Evolutionary conservation across 495 filamentous ascomycete species (phyloP), one percentile per base, ranked within the genome.

Genomic region (Articulospora tetracladia): DNA sequence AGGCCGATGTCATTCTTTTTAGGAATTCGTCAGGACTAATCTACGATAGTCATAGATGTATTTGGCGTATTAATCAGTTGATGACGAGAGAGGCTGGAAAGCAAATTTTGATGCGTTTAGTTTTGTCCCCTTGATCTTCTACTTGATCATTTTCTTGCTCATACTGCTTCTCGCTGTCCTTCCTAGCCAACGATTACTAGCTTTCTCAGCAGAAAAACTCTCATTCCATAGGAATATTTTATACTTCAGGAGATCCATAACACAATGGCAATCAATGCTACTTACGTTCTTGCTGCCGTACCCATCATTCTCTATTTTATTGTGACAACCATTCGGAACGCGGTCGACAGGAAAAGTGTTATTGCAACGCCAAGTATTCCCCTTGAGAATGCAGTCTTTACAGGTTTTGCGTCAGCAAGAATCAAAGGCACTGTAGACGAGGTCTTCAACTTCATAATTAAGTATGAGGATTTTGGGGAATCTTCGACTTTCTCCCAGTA

Each of bases 381-480:
- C 8, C 8, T 25, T 6, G 53, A 57, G 24, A 57, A 64, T 27
- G 61, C 32, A 25, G 53, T 64, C 15, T 2, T 64, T 25, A 51
- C 57, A 15, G 59, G 51, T 6, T 44, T 51, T 27, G 53, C 39
- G 2, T 64, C 61, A 0, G 25, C 39, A 13, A 64, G 36, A 22
- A 64, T 64, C 52, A 55, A 30, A 19, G 57, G 47, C 11, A 47
- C 39, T 22, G 61, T 53, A 25, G 61, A 64, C 23, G 57, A 64
- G 10, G 61, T 64, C 36, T 59, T 58, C n/a, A 26, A 51, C 6
- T 41, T 44, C 2, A n/a, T 64, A 15, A 23, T 51, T 11, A 59
- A 51, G 32, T 64, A 51, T 28, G 44, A 60, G 15, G 53, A 60
- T 28, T 59, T 48, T 57, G 36, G 25, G 13, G 20, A 25, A n/a